Conservation (phyloP, 1,284 basidiomycete genomes). For the Rhodotorula sp. region DNA sequence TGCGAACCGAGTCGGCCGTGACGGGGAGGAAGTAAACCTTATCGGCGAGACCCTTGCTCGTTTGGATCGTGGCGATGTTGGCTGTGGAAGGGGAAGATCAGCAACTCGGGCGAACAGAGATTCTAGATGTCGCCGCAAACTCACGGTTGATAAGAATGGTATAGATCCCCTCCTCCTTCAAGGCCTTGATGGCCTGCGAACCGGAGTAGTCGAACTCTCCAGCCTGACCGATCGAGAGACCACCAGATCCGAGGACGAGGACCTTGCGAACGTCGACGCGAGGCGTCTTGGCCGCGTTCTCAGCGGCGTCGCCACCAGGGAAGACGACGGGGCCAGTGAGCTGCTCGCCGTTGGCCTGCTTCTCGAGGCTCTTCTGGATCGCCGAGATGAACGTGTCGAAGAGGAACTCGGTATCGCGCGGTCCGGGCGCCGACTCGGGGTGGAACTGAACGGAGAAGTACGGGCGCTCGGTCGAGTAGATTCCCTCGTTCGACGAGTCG, state of each 20-base stretch:
- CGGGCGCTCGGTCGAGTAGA: slow-evolving; percentile 80
- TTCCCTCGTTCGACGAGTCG: slow-evolving; percentile 95
- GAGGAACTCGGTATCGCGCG: slow-evolving; percentile 96
- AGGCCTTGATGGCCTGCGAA: slow-evolving; percentile 97
- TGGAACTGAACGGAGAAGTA: slow-evolving; percentile 99
- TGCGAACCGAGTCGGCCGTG: slow-evolving; percentile 94
- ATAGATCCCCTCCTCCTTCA: slow-evolving; percentile 98
- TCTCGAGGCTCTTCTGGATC: slow-evolving; percentile 54
- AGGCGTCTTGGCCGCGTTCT: slow-evolving; percentile 75
- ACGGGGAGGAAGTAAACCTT: slow-evolving; percentile 99
- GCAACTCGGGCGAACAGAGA: neutral
- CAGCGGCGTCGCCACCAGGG: slow-evolving; percentile 81
- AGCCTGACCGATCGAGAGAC: slow-evolving; percentile 95
- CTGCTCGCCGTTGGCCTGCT: slow-evolving; percentile 65
- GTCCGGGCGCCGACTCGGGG: slow-evolving; percentile 97
- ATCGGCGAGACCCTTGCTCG: slow-evolving; percentile 93
- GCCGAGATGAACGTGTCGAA: slow-evolving; percentile 97
- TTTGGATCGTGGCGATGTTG: slow-evolving; percentile 99
- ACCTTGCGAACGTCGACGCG: slow-evolving; percentile 83
- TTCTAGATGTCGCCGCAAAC: neutral
- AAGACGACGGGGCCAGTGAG: slow-evolving; percentile 65
- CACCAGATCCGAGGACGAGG: slow-evolving; percentile 95
- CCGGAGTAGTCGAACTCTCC: slow-evolving; percentile 99
- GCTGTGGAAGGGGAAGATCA: slow-evolving; percentile 48
- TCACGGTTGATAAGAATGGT: slow-evolving; percentile 89